Evolutionary conservation across 495 filamentous ascomycete species (phyloP).

Genomic region (Penicillium daleae): DNA sequence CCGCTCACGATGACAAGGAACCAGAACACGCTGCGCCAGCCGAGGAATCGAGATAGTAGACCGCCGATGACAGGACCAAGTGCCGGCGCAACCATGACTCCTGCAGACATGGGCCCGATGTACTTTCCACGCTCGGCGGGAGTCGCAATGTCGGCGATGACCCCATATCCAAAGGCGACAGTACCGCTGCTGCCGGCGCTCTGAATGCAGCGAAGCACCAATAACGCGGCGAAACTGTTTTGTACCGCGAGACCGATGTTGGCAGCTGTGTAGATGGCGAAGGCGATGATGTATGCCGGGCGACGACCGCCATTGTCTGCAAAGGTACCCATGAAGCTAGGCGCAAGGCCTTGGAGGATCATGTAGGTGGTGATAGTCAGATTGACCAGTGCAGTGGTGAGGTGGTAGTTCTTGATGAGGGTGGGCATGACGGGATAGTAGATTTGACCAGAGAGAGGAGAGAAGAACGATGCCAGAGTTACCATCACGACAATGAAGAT

Average conservation of each 20-base stretch:
- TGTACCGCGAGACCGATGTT: constrained; percentile 48
- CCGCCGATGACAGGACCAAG: constrained; percentile 51
- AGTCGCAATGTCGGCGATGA: constrained; percentile 56
- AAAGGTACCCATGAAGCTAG: constrained; percentile 44
- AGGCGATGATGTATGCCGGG: constrained; percentile 44
- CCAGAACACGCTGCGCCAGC: constrained; percentile 51
- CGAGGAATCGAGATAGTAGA: constrained; percentile 35
- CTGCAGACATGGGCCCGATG: constrained; percentile 48
- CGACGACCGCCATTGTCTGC: constrained; percentile 45
- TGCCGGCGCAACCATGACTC: constrained; percentile 32
- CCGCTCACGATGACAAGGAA: constrained; percentile 43
- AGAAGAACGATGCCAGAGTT: constrained; percentile 46
- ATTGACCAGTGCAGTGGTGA: constrained; percentile 43
- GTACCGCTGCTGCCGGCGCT: constrained; percentile 36
- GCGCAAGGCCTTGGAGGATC: constrained; percentile 52
- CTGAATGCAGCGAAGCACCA: constrained; percentile 46
- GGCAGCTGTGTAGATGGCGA: constrained; percentile 41
- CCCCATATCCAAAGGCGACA: constrained; percentile 4
- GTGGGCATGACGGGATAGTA: constrained; percentile 42
- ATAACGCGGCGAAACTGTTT: constrained; percentile 39
- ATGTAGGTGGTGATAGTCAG: constrained; percentile 51
- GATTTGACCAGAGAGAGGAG: constrained; percentile 66
- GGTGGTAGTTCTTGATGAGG: constrained; percentile 11
- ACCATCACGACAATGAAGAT: constrained; percentile 65
- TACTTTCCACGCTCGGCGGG: constrained; percentile 63